Conservation (phyloP, 2,329 filamentous ascomycete species). For the Emericellopsis atlantica region DNA sequence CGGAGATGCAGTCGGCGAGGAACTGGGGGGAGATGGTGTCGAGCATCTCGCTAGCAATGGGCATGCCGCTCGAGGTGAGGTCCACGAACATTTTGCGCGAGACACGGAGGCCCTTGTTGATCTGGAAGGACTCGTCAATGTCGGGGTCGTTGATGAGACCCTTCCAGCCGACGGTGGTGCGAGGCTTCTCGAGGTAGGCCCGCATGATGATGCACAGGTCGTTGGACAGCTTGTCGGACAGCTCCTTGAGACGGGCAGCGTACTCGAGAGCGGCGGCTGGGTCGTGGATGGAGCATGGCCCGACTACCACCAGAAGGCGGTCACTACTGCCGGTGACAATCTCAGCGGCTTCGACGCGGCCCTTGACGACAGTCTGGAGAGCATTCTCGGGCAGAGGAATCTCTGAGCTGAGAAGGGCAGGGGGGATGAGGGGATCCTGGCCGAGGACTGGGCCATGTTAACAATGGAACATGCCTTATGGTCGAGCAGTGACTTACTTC, state of each 20-base stretch:
- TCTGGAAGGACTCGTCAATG: slow-evolving; percentile 93
- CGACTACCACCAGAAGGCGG: slow-evolving; percentile 85
- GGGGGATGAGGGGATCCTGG: slow-evolving; percentile 87
- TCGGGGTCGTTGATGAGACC: slow-evolving; percentile 98
- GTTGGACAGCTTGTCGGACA: slow-evolving; percentile 66
- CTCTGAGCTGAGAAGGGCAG: slow-evolving; percentile 75
- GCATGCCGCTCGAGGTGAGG: slow-evolving; percentile 76
- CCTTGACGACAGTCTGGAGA: slow-evolving; percentile 57
- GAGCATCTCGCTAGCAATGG: slow-evolving; percentile 95
- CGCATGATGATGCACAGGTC: slow-evolving; percentile 95
- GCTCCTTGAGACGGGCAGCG: slow-evolving; percentile 60
- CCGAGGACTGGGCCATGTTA: slow-evolving; percentile 56
- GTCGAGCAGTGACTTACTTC: slow-evolving; percentile 15
- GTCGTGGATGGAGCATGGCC: slow-evolving; percentile 96
- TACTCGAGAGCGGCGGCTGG: slow-evolving; percentile 82
- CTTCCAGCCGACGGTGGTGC: slow-evolving; percentile 98
- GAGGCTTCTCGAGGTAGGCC: slow-evolving; percentile 96
- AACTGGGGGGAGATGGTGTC: slow-evolving; percentile 98
- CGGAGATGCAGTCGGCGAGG: slow-evolving; percentile 87
- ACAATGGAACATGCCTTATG: not conserved
- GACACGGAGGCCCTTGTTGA: slow-evolving; percentile 93
- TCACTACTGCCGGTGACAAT: slow-evolving; percentile 73
- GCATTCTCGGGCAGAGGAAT: slow-evolving; percentile 57
- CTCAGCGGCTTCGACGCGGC: slow-evolving; percentile 53
- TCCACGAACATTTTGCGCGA: slow-evolving; percentile 91